These are phyloP conservation scores for Cucurbitaria berberidis DNA, from an alignment of 2,329 filamentous ascomycete species.

Conservation along the genomic window DNA sequence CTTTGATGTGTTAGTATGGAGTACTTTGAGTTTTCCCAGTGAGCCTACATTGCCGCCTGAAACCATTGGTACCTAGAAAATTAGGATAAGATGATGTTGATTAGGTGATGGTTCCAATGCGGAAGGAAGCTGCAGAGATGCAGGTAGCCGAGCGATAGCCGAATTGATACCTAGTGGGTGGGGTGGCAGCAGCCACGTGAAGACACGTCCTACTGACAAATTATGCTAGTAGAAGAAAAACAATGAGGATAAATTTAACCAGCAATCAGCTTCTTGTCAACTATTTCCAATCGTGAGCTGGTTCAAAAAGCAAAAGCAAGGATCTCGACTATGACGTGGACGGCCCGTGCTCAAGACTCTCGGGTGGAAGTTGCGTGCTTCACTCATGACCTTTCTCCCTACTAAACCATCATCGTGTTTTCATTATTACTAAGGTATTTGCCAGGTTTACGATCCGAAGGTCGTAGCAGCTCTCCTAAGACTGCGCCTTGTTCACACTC, in stretches of 20 bases:
- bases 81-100: conserved; percentile 17
- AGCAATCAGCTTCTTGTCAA: no score
- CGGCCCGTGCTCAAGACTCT: not conserved
- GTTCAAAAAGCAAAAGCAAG: not conserved
- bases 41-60: conserved; percentile 36
- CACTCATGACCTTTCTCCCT: not conserved
- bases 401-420: not conserved
- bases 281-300: not conserved
- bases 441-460: not conserved
- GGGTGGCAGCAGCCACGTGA: conserved; percentile 5
- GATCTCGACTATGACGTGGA: not conserved
- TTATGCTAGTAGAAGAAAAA: not conserved
- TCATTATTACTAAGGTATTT: not conserved
- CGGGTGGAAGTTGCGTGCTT: not conserved
- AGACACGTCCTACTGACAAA: not conserved
- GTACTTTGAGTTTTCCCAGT: not conserved
- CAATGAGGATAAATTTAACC: no score
- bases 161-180: conserved; percentile 10
- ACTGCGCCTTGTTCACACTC: not conserved
- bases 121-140: conserved; percentile 11
- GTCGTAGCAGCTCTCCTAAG: not conserved
- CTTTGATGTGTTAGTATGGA: conserved; percentile 20
- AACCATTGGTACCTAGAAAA: conserved; percentile 32
- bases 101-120: conserved; percentile 12
- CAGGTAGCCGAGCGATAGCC: conserved; percentile 22